Base-by-base conservation (phyloP, 2,329 filamentous ascomycete species). In the Trichoderma citrinoviride region DNA sequence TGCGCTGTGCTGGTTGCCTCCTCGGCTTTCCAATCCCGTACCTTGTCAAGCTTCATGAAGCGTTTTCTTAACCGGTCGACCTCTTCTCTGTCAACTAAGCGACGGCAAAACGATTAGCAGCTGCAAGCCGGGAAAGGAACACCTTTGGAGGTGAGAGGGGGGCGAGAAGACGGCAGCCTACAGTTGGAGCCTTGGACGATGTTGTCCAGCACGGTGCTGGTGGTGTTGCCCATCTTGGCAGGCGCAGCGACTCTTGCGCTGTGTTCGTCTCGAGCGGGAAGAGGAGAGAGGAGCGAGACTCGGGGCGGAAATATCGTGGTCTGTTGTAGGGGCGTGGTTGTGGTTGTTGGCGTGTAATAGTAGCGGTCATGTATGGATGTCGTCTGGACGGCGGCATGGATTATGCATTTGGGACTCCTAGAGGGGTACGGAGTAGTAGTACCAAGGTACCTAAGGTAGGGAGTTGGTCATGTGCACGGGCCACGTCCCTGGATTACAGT, bases 31-130 rank as follows among this genome's bases (percentile, higher is more conserved):
- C 55, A 61, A 33, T 70, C 81, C 10, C 33, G 70, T 80, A 95
- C 94, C 87, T 97, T 98, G 80, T 99, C 95, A 67, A 99, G 83
- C 81, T 99, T 99, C 94, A 98, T 98, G 76, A 99, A 99, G 68
- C 94, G 87, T 83, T 99, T 99, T 75, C 93, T 87, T 76, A 99
- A 84, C 74, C 95, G 87, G 77, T 98, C 95, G 67, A 99, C 93
- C 79, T 99, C 95, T 74, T 99, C 95, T 77, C 91, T 90, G 82
- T 99, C 92, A 83, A 99, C 94, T 98, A 65, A 19, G 44, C 56
- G 56, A 56, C 53, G 52, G 64, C 7, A 14, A 14, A 25, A 2
- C n/a, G n/a, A 29, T 62, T 37, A 62, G 58, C 58, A 37, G 7
- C 3, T 17, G 15, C 33, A 15, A 29, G 17, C 17, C 55, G 7